Evolutionary conservation across 805 yeast genomes (phyloP), one percentile per base, ranked within the genome.

Genomic region (Cyberlindnera subsufficiens): DNA sequence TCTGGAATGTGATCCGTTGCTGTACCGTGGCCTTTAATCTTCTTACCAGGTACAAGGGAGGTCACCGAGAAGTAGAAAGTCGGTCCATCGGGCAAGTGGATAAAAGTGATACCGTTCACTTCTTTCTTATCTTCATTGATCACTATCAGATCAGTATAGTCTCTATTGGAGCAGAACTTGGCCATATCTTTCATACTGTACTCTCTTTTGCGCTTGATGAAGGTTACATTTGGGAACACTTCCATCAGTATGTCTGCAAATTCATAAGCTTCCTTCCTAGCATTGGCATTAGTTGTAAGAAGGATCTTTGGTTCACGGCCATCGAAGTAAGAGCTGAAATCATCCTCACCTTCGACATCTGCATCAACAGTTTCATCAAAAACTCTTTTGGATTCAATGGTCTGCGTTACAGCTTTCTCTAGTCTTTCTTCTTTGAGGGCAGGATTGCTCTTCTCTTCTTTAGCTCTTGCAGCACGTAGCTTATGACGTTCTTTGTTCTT

Each of bases 41-140:
- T 71, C 52, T 86, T 78, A 10, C 90, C 82, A 53, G 86, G 85
- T 14, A 78, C 76, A 35, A 85, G 72, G 3, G 96, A 87, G 7
- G 88, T 71, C 4, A 93, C 69, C 25, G 93, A 82, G 58, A 93
- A 93, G 66, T 91, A 90, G 60, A 88, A 88, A 0, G 97, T 85
- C 31, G 99, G 99, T 1, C 99, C 99, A 37, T 76, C 86, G 8
- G 99, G 99, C 45, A 93, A 72, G 67, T 93, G 96, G 44, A 93
- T 83, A 58, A 93, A 86, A 1, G 98, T 88, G 44, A 93, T 66
- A 2, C 99, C 99, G 41, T 86, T 90, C 32, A 93, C 95, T 49
- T 74, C 75, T 64, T 91, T 93, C 65, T 90, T 90, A 66, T 88
- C 96, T 65, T 93, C 99, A 61, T 93, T 93, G 46, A 93, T 78